Conservation (phyloP, 441 rosid genomes). For the Viola pubescens region DNA sequence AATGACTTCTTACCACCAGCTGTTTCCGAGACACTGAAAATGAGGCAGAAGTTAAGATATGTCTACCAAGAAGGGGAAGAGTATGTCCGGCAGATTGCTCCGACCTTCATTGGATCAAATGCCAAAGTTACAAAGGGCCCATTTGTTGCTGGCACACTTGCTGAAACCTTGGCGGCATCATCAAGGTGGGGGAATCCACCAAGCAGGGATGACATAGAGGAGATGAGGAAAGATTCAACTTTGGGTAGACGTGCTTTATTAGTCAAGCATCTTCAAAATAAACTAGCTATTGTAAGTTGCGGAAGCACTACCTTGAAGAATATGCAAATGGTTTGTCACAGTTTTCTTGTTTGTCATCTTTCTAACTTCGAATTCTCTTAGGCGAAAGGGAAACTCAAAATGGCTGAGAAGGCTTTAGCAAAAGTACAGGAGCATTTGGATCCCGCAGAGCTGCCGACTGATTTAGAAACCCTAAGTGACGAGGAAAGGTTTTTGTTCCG, state of each 20-base stretch:
- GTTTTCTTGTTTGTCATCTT: neutral
- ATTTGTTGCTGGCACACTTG: slow-evolving; percentile 70
- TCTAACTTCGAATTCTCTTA: slow-evolving; percentile 26
- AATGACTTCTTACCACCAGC: slow-evolving; percentile 85
- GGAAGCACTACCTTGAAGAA: slow-evolving; percentile 2
- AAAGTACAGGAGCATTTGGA: slow-evolving; percentile 62
- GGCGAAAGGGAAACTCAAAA: slow-evolving; percentile 61
- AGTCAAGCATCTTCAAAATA: slow-evolving; percentile 53
- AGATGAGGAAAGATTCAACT: slow-evolving; percentile 53
- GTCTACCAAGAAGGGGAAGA: slow-evolving; percentile 71
- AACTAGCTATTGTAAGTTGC: slow-evolving; percentile 54
- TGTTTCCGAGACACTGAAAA: slow-evolving; percentile 47
- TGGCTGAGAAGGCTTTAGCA: slow-evolving; percentile 54
- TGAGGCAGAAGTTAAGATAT: slow-evolving; percentile 46
- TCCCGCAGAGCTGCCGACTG: slow-evolving; percentile 70
- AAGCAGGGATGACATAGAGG: slow-evolving; percentile 41
- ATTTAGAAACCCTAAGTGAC: slow-evolving; percentile 63
- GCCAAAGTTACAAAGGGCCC: slow-evolving; percentile 28
- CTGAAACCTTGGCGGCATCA: slow-evolving; percentile 76
- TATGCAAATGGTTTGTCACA: neutral
- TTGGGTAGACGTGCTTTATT: slow-evolving; percentile 41
- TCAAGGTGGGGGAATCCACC: slow-evolving; percentile 64
- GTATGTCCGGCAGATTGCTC: slow-evolving; percentile 47
- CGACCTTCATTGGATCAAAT: slow-evolving; percentile 24
- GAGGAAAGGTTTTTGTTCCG: slow-evolving; percentile 81